These are phyloP conservation scores for Vitis riparia DNA, from an alignment of 164 flowering plant genomes.

Conservation along the genomic window DNA sequence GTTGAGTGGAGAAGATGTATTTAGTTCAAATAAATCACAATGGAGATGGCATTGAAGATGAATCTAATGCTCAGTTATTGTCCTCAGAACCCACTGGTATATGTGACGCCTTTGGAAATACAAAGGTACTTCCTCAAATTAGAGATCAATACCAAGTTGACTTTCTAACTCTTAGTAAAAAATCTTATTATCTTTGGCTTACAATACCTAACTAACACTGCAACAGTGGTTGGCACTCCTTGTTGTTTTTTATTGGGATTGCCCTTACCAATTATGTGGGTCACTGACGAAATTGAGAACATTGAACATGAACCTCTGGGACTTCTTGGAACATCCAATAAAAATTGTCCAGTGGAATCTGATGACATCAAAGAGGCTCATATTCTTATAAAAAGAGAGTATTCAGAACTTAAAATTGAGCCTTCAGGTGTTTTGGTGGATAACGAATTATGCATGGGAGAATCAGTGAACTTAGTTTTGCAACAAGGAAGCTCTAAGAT, in stretches of 20 bases:
- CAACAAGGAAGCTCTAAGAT: neutral
- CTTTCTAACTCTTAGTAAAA: slow-evolving; percentile 42
- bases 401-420: slow-evolving; percentile 16
- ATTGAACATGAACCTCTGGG: slow-evolving; percentile 18
- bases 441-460: neutral
- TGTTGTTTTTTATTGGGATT: slow-evolving; percentile 35
- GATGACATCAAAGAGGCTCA: slow-evolving; percentile 5
- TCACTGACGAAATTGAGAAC: slow-evolving; percentile 16
- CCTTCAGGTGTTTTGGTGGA: slow-evolving; percentile 6
- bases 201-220: slow-evolving; percentile 15
- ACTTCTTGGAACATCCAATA: neutral
- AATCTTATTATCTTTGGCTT: slow-evolving; percentile 22
- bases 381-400: neutral
- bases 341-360: slow-evolving; percentile 12
- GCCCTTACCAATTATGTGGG: slow-evolving; percentile 59
- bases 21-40: slow-evolving; percentile 21
- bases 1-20: slow-evolving; percentile 18
- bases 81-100: slow-evolving; percentile 25
- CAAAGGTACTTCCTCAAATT: slow-evolving; percentile 57
- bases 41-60: slow-evolving; percentile 26
- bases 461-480: slow-evolving; percentile 5
- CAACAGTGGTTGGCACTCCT: slow-evolving; percentile 9
- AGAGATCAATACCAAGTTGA: slow-evolving; percentile 63
- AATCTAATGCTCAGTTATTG: slow-evolving; percentile 24
- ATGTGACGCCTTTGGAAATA: slow-evolving; percentile 42